A percentile compares a stretch with the other conserved stretches of the same genome.
Evolutionary conservation across 352 stramenopile species (phyloP).

Genomic region (Phytopythium kandeliae): DNA sequence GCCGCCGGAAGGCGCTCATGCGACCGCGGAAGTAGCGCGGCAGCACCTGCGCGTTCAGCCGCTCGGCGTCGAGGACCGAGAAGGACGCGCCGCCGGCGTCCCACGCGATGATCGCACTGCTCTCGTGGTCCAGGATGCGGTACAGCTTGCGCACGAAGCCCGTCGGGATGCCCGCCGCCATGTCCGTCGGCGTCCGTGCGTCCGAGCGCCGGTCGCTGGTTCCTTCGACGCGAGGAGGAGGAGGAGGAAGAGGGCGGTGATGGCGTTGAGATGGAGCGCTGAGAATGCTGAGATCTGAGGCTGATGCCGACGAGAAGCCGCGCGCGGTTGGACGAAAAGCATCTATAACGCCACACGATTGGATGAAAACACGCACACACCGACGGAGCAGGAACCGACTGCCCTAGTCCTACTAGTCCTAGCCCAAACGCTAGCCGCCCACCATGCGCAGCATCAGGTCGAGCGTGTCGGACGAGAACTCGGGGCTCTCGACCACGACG

Average conservation of each 20-base stretch:
- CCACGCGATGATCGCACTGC: slow-evolving; percentile 52
- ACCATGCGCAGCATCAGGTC: slow-evolving; percentile 26
- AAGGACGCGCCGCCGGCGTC: slow-evolving; percentile 50
- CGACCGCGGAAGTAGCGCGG: slow-evolving; percentile 65
- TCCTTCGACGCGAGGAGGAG: no score
- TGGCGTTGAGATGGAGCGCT: neutral
- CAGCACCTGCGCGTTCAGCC: slow-evolving; percentile 52
- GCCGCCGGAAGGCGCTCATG: slow-evolving; percentile 67
- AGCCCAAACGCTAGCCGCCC: neutral
- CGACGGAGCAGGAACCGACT: no score
- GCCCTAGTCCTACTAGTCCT: no score
- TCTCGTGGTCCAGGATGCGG: slow-evolving; percentile 73
- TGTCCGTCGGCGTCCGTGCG: slow-evolving; percentile 1
- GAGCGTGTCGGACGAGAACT: slow-evolving; percentile 48
- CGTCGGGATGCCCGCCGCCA: slow-evolving; percentile 54
- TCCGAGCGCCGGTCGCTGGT: no score
- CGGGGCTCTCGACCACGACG: slow-evolving; percentile 27
- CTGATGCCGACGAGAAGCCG: no score
- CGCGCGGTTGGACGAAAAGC: slow-evolving; percentile 3
- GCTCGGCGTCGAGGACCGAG: slow-evolving; percentile 55
- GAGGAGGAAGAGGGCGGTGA: no score
- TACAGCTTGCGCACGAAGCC: slow-evolving; percentile 83
- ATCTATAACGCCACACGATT: neutral
- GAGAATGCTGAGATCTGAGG: no score
- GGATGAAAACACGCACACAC: no score